Evolutionary conservation across 768 basidiomycete genomes (phyloP), one percentile per base, ranked within the genome.

Genomic region (Russula virescens): DNA sequence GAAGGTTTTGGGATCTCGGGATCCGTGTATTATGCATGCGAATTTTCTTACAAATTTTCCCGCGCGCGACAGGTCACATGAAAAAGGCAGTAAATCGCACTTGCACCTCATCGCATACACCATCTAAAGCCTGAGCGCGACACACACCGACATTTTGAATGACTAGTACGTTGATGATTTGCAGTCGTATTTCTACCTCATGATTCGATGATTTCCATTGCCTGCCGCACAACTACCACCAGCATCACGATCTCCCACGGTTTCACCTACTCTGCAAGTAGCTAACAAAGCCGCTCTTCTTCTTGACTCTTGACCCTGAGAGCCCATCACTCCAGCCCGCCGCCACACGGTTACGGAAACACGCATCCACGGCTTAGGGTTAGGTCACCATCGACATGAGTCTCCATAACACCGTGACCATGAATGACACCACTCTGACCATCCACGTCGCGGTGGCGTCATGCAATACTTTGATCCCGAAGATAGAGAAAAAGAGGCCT

Each of bases 131-230:
- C n/a, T n/a, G 49, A 31, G 60, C 23, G n/a, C 63, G 18, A 34
- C 48, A 25, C n/a, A 31, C 64, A 8, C 68, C 92, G 91, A 89
- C 68, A 72, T 83, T 49, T 91, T 89, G 21, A 89, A 86, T 0
- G 80, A 86, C 3, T n/a, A n/a, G n/a, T 91, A 84, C 67, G 91
- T 91, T 14, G 84, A 91, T 58, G 79, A 77, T 57, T 78, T 92
- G 0, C 85, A 89, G 0, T 82, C 83, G 2, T 81, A 83, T 70
- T 0, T 66, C 71, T 21, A 71, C 71, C 25, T 9, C 28, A 35
- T 19, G 18, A 16, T 4, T 26, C 14, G 14, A 49, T n/a, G 7
- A 21, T 34, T 13, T 11, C 38, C n/a, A 40, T 51, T 18, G 7
- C n/a, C 13, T 56, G 55, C 54, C 9, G 35, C 16, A 31, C 60